Percentiles rank a stretch among this genome's conserved stretches.
Evolutionary conservation across 2,329 filamentous ascomycete genomes (phyloP).

Genomic region (Pestalotiopsis sp.): DNA sequence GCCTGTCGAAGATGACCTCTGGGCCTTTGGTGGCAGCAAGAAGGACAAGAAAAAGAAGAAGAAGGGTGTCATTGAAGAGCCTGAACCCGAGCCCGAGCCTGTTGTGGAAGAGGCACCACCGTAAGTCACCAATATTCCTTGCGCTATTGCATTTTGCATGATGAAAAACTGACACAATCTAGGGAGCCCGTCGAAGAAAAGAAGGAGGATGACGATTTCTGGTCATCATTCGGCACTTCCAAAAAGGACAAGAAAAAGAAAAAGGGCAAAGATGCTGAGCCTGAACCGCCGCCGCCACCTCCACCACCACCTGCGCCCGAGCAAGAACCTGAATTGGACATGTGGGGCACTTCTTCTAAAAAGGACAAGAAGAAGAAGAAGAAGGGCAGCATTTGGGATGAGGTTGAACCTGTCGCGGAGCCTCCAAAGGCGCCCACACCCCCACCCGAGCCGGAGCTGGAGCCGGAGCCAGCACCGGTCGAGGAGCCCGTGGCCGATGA

Average conservation of each 20-base stretch:
- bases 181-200: slow-evolving; percentile 11
- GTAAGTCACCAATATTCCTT: too few species aligned
- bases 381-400: slow-evolving; percentile 26
- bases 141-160: not conserved
- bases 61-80: slow-evolving; percentile 30
- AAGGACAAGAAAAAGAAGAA: slow-evolving; percentile 41
- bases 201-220: slow-evolving; percentile 24
- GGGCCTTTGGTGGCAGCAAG: slow-evolving; percentile 32
- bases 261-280: slow-evolving; percentile 18
- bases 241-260: slow-evolving; percentile 29
- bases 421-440: slow-evolving; percentile 23
- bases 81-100: slow-evolving; percentile 18
- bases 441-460: slow-evolving; percentile 15
- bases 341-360: slow-evolving; percentile 21
- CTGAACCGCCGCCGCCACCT: slow-evolving; percentile 6
- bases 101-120: slow-evolving; percentile 3
- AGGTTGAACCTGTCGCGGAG: slow-evolving; percentile 22
- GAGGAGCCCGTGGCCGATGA: slow-evolving; percentile 37
- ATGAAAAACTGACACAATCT: not conserved
- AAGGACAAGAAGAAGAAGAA: slow-evolving; percentile 52
- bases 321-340: slow-evolving; percentile 20
- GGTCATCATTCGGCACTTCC: slow-evolving; percentile 22
- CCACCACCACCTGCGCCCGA: slow-evolving; percentile 11
- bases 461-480: slow-evolving; percentile 33
- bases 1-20: slow-evolving; percentile 36